Base-by-base conservation (phyloP, 768 basidiomycete genomes). In the Porphyrellus cyaneotinctus region DNA sequence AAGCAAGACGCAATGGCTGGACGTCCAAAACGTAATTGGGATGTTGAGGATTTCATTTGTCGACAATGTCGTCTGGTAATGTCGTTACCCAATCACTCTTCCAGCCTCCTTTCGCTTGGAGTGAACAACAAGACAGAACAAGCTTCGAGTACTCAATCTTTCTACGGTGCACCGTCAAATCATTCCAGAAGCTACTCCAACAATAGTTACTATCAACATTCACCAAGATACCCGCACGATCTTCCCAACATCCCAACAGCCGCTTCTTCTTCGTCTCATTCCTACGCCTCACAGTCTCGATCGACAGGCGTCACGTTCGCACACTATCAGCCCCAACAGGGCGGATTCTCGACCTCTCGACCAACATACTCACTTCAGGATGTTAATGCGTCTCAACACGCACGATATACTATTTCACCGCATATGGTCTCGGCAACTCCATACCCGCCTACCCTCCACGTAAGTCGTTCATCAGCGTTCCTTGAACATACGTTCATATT, bases 31-130 rank as follows among this genome's bases (percentile, higher is more conserved):
- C 82, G 92, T 18, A 83, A 94, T 59, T 97, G 94, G 94, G 82
- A 89, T 46, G 64, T 72, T n/a, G 89, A 88, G 49, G 88, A 93
- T 37, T 97, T 97, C 64, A 67, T 83, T 54, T 94, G 91, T 66
- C 72, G 71, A 42, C 73, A 73, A 31, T 92, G 90, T 67, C 78
- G 61, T 41, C 39, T 54, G 20, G 49, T 48, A 43, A 50, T 28
- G 9, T 51, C 52, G 15, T 56, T 60, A 9, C 23, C 55, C 30
- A 51, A 37, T 32, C 42, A 44, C 23, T 31, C 55, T 38, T 20
- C 56, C 10, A 24, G 31, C 22, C 24, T 57, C 39, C 53, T 37
- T 43, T 43, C 57, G 6, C 52, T 26, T 17, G 55, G 53, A 49
- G 33, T 43, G 28, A 54, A 45, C 33, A 22, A 23, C 53, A 47